phyloP scores from a whole-genome alignment of 1,139 yeast species.

The Blastobotrys malaysiensis region DNA sequence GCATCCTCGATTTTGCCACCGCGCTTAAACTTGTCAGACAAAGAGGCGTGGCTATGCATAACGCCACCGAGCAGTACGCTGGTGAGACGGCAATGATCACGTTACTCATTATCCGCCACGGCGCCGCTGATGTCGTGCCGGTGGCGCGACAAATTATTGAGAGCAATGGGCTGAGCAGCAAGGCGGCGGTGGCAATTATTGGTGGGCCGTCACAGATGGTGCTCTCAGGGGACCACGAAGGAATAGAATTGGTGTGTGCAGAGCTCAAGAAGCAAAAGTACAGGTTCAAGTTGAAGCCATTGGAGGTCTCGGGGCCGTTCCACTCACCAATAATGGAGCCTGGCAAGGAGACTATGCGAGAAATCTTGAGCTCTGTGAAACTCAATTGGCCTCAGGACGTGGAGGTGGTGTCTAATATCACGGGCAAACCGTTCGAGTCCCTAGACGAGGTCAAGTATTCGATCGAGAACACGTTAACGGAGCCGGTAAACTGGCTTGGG shows the following conservation, averaged over 20 bases:
- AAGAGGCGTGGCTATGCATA: conserved; percentile 51
- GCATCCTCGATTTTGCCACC: conserved; percentile 38
- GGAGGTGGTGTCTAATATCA: conserved; percentile 31
- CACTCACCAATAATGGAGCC: conserved; percentile 41
- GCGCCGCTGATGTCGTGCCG: neutral
- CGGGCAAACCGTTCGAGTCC: conserved; percentile 30
- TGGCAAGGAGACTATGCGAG: conserved; percentile 33
- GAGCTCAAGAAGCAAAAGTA: conserved; percentile 12
- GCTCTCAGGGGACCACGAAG: conserved; percentile 38
- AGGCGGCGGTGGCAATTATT: conserved; percentile 29
- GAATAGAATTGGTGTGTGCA: conserved; percentile 14
- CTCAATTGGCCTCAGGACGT: conserved; percentile 26
- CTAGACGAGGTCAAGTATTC: conserved; percentile 26
- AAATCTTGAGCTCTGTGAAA: conserved; percentile 13
- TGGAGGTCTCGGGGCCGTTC: conserved; percentile 53
- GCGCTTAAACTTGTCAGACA: conserved; percentile 46
- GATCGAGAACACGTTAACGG: conserved; percentile 25
- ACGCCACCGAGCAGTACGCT: conserved; percentile 28
- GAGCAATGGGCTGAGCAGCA: neutral
- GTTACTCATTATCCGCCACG: conserved; percentile 4
- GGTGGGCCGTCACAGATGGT: conserved; percentile 43
- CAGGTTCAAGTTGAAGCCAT: conserved; percentile 22
- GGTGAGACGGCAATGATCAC: conserved; percentile 8
- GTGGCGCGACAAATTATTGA: neutral
- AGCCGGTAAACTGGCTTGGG: conserved; percentile 33